These are phyloP conservation scores for Beta corolliflora DNA, from an alignment of 179 eudicot species.

Conservation along the genomic window DNA sequence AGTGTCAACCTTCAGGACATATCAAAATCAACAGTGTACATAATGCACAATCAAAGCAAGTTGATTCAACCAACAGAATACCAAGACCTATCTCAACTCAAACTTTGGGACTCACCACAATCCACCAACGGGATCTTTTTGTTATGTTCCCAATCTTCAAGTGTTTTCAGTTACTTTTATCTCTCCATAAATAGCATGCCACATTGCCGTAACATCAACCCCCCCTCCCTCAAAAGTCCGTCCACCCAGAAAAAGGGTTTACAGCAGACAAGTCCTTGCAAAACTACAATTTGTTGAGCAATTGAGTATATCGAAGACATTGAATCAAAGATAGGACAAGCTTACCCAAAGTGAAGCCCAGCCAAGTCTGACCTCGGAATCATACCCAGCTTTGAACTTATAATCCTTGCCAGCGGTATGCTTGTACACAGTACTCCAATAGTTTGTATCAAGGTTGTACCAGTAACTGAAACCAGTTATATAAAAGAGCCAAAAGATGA, in stretches of 20 bases:
- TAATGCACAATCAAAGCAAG: not conserved
- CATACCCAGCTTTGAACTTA: slow-evolving; percentile 95
- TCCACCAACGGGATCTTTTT: not conserved
- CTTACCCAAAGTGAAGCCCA: slow-evolving; percentile 99
- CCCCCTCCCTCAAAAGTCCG: not conserved
- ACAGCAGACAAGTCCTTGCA: not conserved
- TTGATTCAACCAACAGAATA: not conserved
- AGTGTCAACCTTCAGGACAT: too few species aligned
- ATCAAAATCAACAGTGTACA: not conserved
- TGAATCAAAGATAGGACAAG: not conserved
- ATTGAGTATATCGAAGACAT: slow-evolving; percentile 1
- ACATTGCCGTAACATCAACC: too few species aligned
- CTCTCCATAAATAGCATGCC: not conserved
- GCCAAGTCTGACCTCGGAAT: slow-evolving; percentile 81
- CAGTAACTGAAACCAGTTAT: slow-evolving; percentile 57
- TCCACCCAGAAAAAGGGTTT: not conserved
- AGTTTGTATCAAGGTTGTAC: slow-evolving; percentile 78
- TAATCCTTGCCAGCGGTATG: slow-evolving; percentile 87
- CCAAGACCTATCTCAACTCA: not conserved
- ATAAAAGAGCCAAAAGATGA: slow-evolving; percentile 2
- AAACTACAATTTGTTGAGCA: not conserved
- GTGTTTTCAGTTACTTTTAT: not conserved
- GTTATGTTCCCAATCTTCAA: not conserved
- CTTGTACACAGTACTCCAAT: slow-evolving; percentile 90
- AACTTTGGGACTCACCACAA: not conserved